Evolutionary conservation across 345 rosid species (phyloP).

Genomic region (Aquilaria sinensis): DNA sequence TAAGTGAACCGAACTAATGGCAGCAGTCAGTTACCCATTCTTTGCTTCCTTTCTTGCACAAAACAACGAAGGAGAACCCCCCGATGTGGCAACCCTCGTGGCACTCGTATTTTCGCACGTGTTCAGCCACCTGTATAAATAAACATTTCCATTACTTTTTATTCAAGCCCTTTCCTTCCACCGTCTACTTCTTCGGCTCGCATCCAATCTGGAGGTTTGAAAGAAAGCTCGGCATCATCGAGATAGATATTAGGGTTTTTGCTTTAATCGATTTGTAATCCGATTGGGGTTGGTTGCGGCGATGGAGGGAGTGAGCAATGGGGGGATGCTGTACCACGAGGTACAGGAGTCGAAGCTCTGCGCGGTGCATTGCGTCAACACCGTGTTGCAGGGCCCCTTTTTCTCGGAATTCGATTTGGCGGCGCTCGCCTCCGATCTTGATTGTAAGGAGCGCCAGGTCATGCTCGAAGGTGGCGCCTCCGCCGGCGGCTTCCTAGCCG

Average conservation of each 20-base stretch:
- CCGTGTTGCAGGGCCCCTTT: constrained; percentile 92
- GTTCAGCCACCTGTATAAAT: not conserved
- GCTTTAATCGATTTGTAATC: not conserved
- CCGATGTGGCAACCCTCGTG: not conserved
- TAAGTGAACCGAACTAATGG: too few species aligned
- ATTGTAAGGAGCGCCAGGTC: constrained; percentile 72
- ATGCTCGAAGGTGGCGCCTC: constrained; percentile 41
- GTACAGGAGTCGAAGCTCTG: constrained; percentile 96
- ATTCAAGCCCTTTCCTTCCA: not conserved
- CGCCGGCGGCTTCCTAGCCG: constrained; percentile 68
- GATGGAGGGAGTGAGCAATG: constrained; percentile 81
- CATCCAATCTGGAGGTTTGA: too few species aligned
- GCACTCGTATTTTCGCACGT: not conserved
- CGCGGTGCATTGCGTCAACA: constrained; percentile 98
- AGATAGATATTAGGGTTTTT: not conserved
- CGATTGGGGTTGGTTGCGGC: constrained; percentile 2
- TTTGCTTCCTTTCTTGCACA: not conserved
- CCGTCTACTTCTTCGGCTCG: not conserved
- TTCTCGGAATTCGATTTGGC: constrained; percentile 95
- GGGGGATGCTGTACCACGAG: constrained; percentile 97
- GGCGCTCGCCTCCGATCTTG: constrained; percentile 92
- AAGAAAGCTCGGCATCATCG: not conserved
- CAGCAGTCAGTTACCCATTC: too few species aligned
- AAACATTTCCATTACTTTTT: not conserved
- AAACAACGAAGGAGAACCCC: not conserved